Base-by-base conservation (phyloP, 768 basidiomycete genomes). In the Xanthoconium stramineum region DNA sequence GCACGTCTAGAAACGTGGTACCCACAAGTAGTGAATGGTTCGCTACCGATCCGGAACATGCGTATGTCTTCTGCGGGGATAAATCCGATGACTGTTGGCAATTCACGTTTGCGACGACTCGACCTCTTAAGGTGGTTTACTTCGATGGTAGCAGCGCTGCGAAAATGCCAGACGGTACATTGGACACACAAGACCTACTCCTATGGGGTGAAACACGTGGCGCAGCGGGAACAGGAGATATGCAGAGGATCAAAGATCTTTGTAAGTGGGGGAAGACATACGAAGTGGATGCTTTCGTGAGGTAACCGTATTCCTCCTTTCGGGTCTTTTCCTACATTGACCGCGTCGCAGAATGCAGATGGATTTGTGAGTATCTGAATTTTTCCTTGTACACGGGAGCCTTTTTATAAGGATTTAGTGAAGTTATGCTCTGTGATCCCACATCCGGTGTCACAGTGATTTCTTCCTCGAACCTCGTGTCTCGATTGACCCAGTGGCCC, bases 261-360 rank as follows among this genome's bases (percentile, higher is more conserved):
- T 76, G 76, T 48, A 52, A 56, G 5, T 80, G 80, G 77, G 80
- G 77, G 11, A 69, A 68, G 45, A 56, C 64, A 30, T 71, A 70
- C 40, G 68, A 61, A 3, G 42, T 83, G 3, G 80, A 82, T 64
- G 82, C 74, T 4, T 80, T 76, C 57, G 69, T 80, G 46, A 75
- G 80, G 79, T 72, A 53, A 50, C 11, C 12, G 9, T 19, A 10
- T 28, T 48, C 8, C 3, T 35, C 4, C 2, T 13, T 35, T 10
- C 24, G 12, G 7, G 2, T 8, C 2, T 42, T 3, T 17, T 20
- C 54, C 35, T 44, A 20, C 10, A 29, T 42, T 61, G 17, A 57
- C 44, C 9, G 14, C n/a, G 4, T 37, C 15, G 6, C 24, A 70
- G 72, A 56, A 64, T 69, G 58, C 53, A 61, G 69, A 61, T 65